Evolutionary conservation across 2,329 filamentous ascomycete species (phyloP), one percentile per base, ranked within the genome.

Genomic region (Phialocephala sp.): DNA sequence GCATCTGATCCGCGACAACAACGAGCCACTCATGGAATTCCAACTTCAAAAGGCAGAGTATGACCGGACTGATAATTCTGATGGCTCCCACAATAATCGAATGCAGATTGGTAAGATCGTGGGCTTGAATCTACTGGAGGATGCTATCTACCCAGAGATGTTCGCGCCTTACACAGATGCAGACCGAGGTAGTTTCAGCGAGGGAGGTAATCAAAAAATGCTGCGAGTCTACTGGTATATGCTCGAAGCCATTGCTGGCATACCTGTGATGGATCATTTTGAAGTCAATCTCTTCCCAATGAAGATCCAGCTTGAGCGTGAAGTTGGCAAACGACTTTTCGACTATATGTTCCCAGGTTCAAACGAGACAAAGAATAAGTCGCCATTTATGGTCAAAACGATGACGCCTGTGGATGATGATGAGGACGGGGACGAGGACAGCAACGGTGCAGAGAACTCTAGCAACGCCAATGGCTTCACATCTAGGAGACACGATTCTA

Each of bases 341-440:
- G 94, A 97, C 79, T 99, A 99, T 78, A 93, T 99, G 72, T 99
- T 99, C 82, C 96, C 95, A 0, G 92, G 91, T 12, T 87, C 92
- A 71, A 89, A 72, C 24, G 76, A 77, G 32, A 79, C 79, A 37
- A 86, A 85, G 65, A 84, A 84, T 41, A 87, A 88, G 62, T 89
- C 88, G 6, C 87, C 89, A 0, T 88, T 89, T 75, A 78, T 85
- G 76, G 80, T 85, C 62, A 85, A 82, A 71, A 79, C 85, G 60
- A 82, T 83, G 76, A 75, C 82, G 39, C 80, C 78, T 76, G 60
- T 74, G 27, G 71, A 74, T 22, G 72, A 76, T 54, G 70, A 72
- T 35, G 73, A 75, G 2, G 71, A 72, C 32, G 73, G 76, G 47
- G 77, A 78, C 22, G 72, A 72, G 18, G 77, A 76, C 54, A 70